A percentile compares a stretch with the other conserved stretches of the same genome.
Evolutionary conservation across 1,139 yeast species (phyloP).

Genomic region (Groenewaldozyma sp.): DNA sequence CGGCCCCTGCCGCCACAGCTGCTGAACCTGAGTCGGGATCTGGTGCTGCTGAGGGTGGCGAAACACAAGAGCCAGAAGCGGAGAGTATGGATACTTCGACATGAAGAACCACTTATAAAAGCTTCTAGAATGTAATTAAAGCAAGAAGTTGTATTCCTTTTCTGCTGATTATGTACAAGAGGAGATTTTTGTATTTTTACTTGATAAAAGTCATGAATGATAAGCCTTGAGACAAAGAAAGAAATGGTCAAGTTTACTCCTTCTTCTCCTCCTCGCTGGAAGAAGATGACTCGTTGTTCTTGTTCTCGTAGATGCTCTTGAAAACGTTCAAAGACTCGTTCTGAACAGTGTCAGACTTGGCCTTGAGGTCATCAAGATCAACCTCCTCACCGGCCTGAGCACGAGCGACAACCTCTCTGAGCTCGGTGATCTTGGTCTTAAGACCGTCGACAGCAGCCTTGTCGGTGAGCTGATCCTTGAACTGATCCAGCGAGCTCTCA

Average conservation of each 20-base stretch:
- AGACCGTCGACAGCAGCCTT: constrained; percentile 82
- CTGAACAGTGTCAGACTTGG: constrained; percentile 93
- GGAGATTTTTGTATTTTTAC: neutral
- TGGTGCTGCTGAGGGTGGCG: neutral
- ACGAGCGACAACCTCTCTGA: constrained; percentile 87
- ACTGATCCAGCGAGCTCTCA: constrained; percentile 87
- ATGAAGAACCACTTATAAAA: neutral
- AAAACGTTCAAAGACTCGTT: constrained; percentile 85
- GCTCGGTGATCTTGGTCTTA: constrained; percentile 60
- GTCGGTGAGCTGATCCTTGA: constrained; percentile 77
- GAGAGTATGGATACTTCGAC: constrained; percentile 1
- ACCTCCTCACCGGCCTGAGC: constrained; percentile 90
- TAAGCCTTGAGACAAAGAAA: no score
- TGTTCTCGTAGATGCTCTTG: constrained; percentile 90
- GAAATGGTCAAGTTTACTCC: constrained; percentile 11
- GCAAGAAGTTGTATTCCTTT: no score
- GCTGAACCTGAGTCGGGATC: neutral
- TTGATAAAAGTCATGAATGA: no score
- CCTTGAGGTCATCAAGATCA: constrained; percentile 73
- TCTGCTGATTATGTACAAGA: constrained; percentile 2
- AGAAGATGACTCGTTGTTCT: constrained; percentile 19
- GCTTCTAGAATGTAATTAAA: neutral
- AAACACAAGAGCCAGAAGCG: neutral
- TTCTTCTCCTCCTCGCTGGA: constrained; percentile 20
- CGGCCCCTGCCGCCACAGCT: constrained; percentile 5